These are phyloP conservation scores for Debaryomyces sp. DNA, from an alignment of 1,139 yeast genomes.

Conservation along the genomic window DNA sequence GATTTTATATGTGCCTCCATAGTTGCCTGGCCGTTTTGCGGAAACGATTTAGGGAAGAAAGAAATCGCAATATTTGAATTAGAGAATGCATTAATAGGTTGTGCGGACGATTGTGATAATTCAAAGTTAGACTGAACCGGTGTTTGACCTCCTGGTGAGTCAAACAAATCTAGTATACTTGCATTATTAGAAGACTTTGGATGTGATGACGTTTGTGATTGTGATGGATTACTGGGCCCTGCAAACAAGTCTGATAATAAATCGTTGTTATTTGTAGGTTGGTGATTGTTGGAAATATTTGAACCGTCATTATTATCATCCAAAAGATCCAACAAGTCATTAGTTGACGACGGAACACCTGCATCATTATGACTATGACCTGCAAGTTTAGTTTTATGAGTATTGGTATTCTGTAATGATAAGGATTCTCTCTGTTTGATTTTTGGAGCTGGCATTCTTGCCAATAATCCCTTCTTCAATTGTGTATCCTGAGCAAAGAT, in stretches of 20 bases:
- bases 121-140: background rate
- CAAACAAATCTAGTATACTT: slow-evolving; percentile 54
- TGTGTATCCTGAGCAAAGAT: slow-evolving; percentile 63
- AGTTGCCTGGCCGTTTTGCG: slow-evolving; percentile 46
- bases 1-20: slow-evolving; percentile 45
- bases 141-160: slow-evolving; percentile 16
- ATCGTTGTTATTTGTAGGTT: slow-evolving; percentile 43
- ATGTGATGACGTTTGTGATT: slow-evolving; percentile 9
- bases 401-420: slow-evolving; percentile 43
- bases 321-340: slow-evolving; percentile 74
- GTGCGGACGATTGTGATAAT: slow-evolving; percentile 13
- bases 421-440: slow-evolving; percentile 59
- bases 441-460: slow-evolving; percentile 88
- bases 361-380: slow-evolving; percentile 8
- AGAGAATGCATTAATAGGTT: slow-evolving; percentile 35
- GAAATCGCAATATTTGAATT: slow-evolving; percentile 38
- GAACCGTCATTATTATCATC: slow-evolving; percentile 49
- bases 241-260: slow-evolving; percentile 76
- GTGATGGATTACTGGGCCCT: slow-evolving; percentile 12
- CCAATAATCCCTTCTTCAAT: slow-evolving; percentile 73
- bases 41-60: slow-evolving; percentile 38
- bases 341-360: slow-evolving; percentile 23
- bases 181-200: slow-evolving; percentile 25
- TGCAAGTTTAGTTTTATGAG: slow-evolving; percentile 21
- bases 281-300: slow-evolving; percentile 9